Evolutionary conservation across 2,329 filamentous ascomycete species (phyloP).

Genomic region (Fusarium redolens): DNA sequence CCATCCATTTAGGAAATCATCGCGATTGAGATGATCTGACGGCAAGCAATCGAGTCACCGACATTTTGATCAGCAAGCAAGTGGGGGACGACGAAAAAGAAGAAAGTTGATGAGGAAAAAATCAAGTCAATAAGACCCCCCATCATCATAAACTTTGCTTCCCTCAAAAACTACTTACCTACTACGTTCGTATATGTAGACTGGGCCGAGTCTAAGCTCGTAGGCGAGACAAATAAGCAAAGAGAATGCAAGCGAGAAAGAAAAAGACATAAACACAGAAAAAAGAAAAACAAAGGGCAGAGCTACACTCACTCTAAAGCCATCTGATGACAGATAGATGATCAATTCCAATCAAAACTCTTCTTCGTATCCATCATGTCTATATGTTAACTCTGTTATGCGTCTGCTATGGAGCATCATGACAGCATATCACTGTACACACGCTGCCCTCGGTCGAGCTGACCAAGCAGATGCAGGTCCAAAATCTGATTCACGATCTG

Average conservation of each 20-base stretch:
- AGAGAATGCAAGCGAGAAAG: background rate
- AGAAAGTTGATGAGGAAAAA: background rate
- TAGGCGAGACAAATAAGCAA: conserved; percentile 17
- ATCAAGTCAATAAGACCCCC: background rate
- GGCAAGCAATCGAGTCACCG: background rate
- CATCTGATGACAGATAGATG: conserved; percentile 1
- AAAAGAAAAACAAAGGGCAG: background rate
- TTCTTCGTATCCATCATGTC: background rate
- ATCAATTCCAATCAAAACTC: conserved; percentile 10
- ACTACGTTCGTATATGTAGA: background rate
- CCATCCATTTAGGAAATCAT: background rate
- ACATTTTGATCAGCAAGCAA: background rate
- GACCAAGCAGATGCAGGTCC: conserved; percentile 7
- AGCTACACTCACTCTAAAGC: background rate
- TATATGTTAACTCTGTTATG: conserved; percentile 9
- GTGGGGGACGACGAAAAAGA: background rate
- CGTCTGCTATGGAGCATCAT: conserved; percentile 14
- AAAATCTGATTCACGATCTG: conserved; percentile 23
- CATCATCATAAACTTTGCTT: background rate
- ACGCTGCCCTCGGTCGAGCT: conserved; percentile 5
- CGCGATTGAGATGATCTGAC: background rate
- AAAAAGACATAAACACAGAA: background rate
- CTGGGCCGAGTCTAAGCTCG: background rate
- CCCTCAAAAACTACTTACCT: background rate
- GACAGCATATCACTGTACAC: background rate